Evolutionary conservation across 768 basidiomycete species (phyloP).

Genomic region (Agrocybe chaxingu): DNA sequence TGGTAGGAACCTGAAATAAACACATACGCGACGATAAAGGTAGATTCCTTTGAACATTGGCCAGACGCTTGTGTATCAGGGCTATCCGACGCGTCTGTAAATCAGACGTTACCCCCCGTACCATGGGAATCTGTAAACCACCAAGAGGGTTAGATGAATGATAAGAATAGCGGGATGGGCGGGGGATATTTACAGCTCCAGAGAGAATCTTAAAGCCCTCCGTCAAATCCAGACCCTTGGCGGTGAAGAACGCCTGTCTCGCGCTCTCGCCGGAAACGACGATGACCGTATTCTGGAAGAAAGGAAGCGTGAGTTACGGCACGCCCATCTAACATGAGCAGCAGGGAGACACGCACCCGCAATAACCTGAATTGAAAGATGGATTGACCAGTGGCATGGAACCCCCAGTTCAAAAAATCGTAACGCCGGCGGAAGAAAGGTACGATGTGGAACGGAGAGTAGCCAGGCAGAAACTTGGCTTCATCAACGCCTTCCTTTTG

Average conservation of each 20-base stretch:
- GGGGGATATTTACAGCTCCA: constrained; percentile 57
- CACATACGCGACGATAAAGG: constrained; percentile 58
- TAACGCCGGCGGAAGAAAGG: constrained; percentile 70
- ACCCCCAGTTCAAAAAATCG: constrained; percentile 73
- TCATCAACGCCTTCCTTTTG: constrained; percentile 47
- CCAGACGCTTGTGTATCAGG: constrained; percentile 70
- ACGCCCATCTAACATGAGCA: constrained; percentile 6
- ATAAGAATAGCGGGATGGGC: constrained; percentile 10
- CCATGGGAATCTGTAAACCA: constrained; percentile 61
- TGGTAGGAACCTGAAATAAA: neutral
- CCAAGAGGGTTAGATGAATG: constrained; percentile 16
- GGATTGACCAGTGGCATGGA: constrained; percentile 61
- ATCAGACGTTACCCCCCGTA: constrained; percentile 71
- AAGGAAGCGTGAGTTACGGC: constrained; percentile 10
- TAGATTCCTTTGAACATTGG: constrained; percentile 58
- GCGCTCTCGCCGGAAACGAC: constrained; percentile 75
- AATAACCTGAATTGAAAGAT: constrained; percentile 71
- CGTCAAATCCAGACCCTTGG: constrained; percentile 69
- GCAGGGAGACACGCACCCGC: constrained; percentile 41
- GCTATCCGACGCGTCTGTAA: constrained; percentile 59
- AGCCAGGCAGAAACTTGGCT: constrained; percentile 57
- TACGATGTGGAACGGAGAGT: constrained; percentile 51
- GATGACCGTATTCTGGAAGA: constrained; percentile 63
- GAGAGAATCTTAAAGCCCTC: constrained; percentile 80
- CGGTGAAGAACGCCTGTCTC: constrained; percentile 64